Evolutionary conservation across 495 filamentous ascomycete genomes (phyloP), one percentile per base, ranked within the genome.

Genomic region (Penicillium odoratum): DNA sequence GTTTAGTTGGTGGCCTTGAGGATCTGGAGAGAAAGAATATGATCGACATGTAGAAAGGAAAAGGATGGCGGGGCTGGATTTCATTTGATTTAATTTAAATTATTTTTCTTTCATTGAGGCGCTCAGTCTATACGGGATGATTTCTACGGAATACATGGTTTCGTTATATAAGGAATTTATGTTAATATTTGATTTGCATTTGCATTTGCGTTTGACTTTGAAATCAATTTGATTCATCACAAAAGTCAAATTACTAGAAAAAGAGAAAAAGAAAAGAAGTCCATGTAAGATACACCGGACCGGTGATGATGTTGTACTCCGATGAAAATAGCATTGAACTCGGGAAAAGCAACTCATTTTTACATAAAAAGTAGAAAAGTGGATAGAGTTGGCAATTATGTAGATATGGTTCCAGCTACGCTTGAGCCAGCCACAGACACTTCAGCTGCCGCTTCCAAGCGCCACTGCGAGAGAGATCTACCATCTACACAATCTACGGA

Each of bases 391-490:
- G 5, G 33, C 47, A 40, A 36, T 21, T 52, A n/a, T n/a, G n/a
- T n/a, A 36, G 38, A 28, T 28, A 21, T 15, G 8, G 34, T 44
- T 58, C 55, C 62, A 65, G 62, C 62, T 58, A 34, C n/a, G 21
- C 51, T 53, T 43, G 33, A 52, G 28, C 56, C 62, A 61, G 62
- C 62, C 62, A 65, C 57, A 50, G 53, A 54, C 31, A 33, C 36
- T 74, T 74, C 72, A 74, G 72, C 72, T 74, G 66, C 53, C 54
- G 53, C 57, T 58, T 31, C 45, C 57, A 60, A 55, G 65, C 72
- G 72, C 72, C 72, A 74, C 71, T 55, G 30, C 30, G 47, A 55
- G 55, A 40, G 38, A 40, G 33, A 36, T 36, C 33, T 40, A 16
- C 38, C 31, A 33, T 33, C 31, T 33, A 1, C 21, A 21, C 21